Evolutionary conservation across 148 eudicot genomes (phyloP).

Genomic region (Rhododendron simsii): DNA sequence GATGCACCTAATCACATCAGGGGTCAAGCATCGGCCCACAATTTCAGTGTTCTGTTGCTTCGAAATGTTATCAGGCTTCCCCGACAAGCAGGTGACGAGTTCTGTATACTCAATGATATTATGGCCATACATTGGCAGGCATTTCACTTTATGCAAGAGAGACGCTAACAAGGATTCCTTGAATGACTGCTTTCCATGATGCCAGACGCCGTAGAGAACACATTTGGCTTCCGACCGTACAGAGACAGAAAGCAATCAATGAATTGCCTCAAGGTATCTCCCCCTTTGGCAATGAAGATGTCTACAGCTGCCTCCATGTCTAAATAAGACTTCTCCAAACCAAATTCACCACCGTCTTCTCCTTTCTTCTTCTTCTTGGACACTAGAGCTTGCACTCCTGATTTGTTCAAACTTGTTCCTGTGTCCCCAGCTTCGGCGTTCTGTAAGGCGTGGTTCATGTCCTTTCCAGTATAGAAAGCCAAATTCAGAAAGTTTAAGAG

Average conservation of each 20-base stretch:
- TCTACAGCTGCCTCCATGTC: slow-evolving; percentile 88
- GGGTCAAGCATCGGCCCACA: slow-evolving; percentile 74
- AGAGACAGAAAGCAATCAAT: slow-evolving; percentile 75
- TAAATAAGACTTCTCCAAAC: slow-evolving; percentile 70
- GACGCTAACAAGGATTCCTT: slow-evolving; percentile 67
- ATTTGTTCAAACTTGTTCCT: slow-evolving; percentile 54
- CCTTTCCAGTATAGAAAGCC: slow-evolving; percentile 88
- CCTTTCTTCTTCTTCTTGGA: slow-evolving; percentile 98
- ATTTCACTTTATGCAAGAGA: slow-evolving; percentile 76
- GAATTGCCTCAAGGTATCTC: slow-evolving; percentile 71
- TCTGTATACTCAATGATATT: slow-evolving; percentile 83
- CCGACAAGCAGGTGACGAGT: slow-evolving; percentile 67
- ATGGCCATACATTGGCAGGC: slow-evolving; percentile 91
- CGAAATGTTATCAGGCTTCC: slow-evolving; percentile 67
- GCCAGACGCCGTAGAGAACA: slow-evolving; percentile 87
- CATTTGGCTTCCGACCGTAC: slow-evolving; percentile 90
- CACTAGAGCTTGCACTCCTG: slow-evolving; percentile 58
- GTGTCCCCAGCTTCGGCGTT: slow-evolving; percentile 64
- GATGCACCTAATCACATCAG: slow-evolving; percentile 82
- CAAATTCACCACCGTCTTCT: slow-evolving; percentile 75
- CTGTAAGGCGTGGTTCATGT: slow-evolving; percentile 46
- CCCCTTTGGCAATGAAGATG: slow-evolving; percentile 64
- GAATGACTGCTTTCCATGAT: slow-evolving; percentile 78
- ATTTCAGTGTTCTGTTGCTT: slow-evolving; percentile 70
- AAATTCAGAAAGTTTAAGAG: slow-evolving; percentile 75